Conservation (phyloP, 495 filamentous ascomycete genomes). For the Penicillium psychrofluorescens region DNA sequence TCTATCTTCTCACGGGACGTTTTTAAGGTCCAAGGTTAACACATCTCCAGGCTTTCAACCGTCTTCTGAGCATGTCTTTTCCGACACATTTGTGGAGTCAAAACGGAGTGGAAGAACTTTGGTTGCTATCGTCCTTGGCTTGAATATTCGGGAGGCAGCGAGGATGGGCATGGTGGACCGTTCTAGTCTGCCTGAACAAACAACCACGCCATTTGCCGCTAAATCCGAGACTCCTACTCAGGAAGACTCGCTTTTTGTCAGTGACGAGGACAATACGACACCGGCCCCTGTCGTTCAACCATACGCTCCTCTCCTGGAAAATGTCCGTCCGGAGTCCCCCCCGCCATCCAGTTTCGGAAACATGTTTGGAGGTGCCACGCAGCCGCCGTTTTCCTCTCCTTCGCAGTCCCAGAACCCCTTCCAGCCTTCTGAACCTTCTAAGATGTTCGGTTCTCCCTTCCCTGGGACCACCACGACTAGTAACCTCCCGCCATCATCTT, state of each 20-base stretch:
- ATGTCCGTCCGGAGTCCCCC: neutral
- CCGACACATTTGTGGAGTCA: conserved; percentile 40
- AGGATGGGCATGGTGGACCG: conserved; percentile 39
- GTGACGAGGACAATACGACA: conserved; percentile 28
- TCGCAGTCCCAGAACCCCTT: conserved; percentile 6
- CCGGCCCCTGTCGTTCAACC: conserved; percentile 8
- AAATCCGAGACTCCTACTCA: conserved; percentile 7
- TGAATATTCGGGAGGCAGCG: conserved; percentile 41
- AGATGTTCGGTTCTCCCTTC: neutral
- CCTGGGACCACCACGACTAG: neutral
- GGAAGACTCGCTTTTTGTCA: conserved; percentile 38
- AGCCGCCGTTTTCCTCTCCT: conserved; percentile 1
- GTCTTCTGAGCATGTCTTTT: conserved; percentile 44
- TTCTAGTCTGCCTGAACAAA: conserved; percentile 15
- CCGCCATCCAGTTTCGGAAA: conserved; percentile 4
- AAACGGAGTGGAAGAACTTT: conserved; percentile 44
- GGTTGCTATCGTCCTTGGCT: conserved; percentile 44
- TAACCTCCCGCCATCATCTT: neutral
- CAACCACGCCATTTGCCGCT: neutral
- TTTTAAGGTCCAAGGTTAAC: neutral
- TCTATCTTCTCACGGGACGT: neutral
- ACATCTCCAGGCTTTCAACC: conserved; percentile 28
- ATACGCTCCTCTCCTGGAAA: neutral
- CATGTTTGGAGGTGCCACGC: neutral
- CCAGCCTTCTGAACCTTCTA: neutral